Evolutionary conservation across 2,329 filamentous ascomycete genomes (phyloP).

Genomic region (Podosphaera aphanis): DNA sequence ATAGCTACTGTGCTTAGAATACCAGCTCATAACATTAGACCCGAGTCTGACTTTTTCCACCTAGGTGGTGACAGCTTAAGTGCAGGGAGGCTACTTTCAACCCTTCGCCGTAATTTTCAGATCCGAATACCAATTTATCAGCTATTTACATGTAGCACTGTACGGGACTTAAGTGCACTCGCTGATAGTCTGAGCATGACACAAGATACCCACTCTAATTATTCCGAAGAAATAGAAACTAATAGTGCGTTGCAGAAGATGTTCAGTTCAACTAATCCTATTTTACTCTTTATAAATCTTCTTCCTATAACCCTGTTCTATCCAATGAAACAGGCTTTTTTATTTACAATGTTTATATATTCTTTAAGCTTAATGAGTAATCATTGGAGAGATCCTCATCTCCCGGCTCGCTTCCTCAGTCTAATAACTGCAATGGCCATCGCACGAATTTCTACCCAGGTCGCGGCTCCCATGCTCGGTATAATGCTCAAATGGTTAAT

Average conservation of each 20-base stretch:
- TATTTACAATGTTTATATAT: constrained; percentile 29
- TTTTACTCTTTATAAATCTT: constrained; percentile 26
- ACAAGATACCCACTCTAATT: neutral
- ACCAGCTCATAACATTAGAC: constrained; percentile 18
- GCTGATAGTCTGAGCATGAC: constrained; percentile 1
- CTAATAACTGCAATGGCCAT: constrained; percentile 23
- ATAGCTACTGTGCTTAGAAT: constrained; percentile 24
- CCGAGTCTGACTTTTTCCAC: constrained; percentile 25
- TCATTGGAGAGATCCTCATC: constrained; percentile 18
- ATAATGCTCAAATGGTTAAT: constrained; percentile 30
- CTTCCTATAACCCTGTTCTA: constrained; percentile 26
- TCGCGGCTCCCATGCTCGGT: constrained; percentile 22
- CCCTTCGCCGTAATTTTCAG: constrained; percentile 25
- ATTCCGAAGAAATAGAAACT: neutral
- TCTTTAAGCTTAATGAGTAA: constrained; percentile 20
- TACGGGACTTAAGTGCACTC: constrained; percentile 11
- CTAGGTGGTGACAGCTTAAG: constrained; percentile 30
- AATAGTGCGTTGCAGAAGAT: constrained; percentile 18
- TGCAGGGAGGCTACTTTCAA: constrained; percentile 27
- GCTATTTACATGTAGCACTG: constrained; percentile 26
- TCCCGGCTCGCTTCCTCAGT: constrained; percentile 25
- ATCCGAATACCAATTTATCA: constrained; percentile 26
- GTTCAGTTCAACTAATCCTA: constrained; percentile 25
- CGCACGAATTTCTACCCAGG: constrained; percentile 19
- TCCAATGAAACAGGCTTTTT: constrained; percentile 25